Conservation (phyloP, 257 asterid species). For the Gentiana straminea region DNA sequence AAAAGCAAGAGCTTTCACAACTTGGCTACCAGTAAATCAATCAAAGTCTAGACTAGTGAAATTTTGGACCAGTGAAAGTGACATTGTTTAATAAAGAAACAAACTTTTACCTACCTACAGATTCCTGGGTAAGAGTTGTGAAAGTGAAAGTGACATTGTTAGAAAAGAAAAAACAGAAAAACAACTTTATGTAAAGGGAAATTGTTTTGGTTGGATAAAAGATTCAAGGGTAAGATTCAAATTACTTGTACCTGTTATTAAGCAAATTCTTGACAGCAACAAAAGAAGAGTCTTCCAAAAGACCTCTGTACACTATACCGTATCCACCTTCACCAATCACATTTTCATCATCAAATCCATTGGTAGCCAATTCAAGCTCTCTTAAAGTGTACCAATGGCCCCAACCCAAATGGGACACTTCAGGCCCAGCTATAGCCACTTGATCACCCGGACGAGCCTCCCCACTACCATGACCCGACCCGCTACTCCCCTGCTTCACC, state of each 20-base stretch:
- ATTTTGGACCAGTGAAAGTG: too few species aligned
- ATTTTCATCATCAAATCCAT: slow-evolving; percentile 62
- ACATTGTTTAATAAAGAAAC: too few species aligned
- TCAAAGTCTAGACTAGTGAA: too few species aligned
- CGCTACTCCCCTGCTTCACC: slow-evolving; percentile 24
- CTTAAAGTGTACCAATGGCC: slow-evolving; percentile 92
- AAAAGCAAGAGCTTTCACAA: background rate
- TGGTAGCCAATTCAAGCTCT: slow-evolving; percentile 68
- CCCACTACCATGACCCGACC: slow-evolving; percentile 47
- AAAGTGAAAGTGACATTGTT: too few species aligned
- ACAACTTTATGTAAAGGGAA: too few species aligned
- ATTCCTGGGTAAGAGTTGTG: too few species aligned
- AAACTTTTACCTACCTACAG: too few species aligned
- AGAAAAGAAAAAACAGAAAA: too few species aligned
- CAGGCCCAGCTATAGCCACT: slow-evolving; percentile 40
- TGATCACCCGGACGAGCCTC: slow-evolving; percentile 37
- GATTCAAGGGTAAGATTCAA: slow-evolving; percentile 4
- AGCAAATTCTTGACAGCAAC: slow-evolving; percentile 90
- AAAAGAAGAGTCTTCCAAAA: slow-evolving; percentile 37
- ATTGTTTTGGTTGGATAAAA: too few species aligned
- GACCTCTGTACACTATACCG: slow-evolving; percentile 78
- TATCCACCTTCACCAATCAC: slow-evolving; percentile 96
- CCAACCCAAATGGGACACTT: slow-evolving; percentile 95
- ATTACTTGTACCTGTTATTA: slow-evolving; percentile 53
- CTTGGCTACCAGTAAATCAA: too few species aligned